Percentiles rank a stretch among this genome's conserved stretches.
Conservation (phyloP, 257 asterid species). For the Solanum arcanum region DNA sequence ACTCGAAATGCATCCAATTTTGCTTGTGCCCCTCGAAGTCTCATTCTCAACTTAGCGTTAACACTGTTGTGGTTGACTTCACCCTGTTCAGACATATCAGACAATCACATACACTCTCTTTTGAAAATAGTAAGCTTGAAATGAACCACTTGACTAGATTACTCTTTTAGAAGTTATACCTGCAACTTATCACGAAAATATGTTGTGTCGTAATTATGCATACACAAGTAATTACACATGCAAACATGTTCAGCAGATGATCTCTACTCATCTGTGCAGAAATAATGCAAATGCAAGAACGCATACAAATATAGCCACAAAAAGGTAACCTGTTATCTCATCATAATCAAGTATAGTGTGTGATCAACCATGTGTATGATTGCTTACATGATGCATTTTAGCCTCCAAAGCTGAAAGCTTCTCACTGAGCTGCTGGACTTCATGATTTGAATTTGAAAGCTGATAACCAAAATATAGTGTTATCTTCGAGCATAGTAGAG, state of each 20-base stretch:
- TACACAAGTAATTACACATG: background rate
- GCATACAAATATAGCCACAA: background rate
- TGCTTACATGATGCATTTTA: constrained; percentile 31
- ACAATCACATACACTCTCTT: background rate
- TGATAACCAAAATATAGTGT: background rate
- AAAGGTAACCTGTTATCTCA: background rate
- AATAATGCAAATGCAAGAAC: background rate
- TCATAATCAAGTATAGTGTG: background rate
- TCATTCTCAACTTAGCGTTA: constrained; percentile 52
- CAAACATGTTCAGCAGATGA: background rate
- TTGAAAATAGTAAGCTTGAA: background rate
- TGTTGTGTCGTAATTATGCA: background rate
- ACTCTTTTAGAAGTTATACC: background rate
- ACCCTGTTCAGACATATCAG: constrained; percentile 27
- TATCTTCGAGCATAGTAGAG: background rate
- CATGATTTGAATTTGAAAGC: constrained; percentile 12
- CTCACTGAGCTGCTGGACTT: constrained; percentile 29
- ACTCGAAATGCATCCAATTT: constrained; percentile 44
- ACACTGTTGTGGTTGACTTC: constrained; percentile 21
- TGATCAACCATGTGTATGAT: background rate
- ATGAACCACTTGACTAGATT: background rate
- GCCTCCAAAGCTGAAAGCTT: constrained; percentile 27
- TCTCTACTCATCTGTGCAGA: background rate
- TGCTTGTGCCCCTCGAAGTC: constrained; percentile 42
- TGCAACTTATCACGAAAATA: background rate